These are phyloP conservation scores for Ceratorhiza oryzae-sativae DNA, from an alignment of 1,284 basidiomycete genomes.

Conservation along the genomic window DNA sequence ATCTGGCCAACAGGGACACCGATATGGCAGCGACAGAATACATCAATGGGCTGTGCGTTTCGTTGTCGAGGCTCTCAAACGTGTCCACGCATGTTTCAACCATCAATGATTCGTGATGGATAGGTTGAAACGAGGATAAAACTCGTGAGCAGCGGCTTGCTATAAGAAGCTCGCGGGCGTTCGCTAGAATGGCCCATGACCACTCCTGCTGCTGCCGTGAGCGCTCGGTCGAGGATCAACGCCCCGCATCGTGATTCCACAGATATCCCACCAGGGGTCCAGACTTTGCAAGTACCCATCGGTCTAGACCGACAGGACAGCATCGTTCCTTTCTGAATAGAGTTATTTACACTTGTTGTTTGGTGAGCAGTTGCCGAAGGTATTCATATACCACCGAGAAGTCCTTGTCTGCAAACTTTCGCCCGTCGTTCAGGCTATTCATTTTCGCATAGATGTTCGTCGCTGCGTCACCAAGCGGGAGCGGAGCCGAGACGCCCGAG, in stretches of 20 bases:
- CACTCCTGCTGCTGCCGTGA: too few species aligned
- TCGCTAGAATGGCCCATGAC: too few species aligned
- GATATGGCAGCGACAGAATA: background rate
- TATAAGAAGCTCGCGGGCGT: too few species aligned
- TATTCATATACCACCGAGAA: conserved; percentile 82
- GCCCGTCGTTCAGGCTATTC: conserved; percentile 67
- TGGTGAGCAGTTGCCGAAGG: conserved; percentile 49
- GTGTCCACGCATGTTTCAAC: background rate
- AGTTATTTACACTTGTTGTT: conserved; percentile 34
- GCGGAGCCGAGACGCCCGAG: conserved; percentile 56
- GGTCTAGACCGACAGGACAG: conserved; percentile 16
- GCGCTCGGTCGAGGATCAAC: too few species aligned
- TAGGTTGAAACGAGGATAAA: background rate
- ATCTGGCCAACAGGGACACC: background rate
- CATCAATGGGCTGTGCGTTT: background rate
- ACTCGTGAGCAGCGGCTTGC: too few species aligned
- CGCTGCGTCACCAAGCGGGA: conserved; percentile 72
- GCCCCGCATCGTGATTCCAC: too few species aligned
- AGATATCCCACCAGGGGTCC: background rate
- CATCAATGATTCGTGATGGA: background rate
- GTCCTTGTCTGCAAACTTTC: conserved; percentile 67
- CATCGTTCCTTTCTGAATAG: background rate
- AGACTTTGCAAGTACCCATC: background rate
- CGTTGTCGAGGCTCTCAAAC: background rate
- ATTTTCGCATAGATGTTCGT: conserved; percentile 62